Percentiles rank a stretch among this genome's conserved stretches.
Conservation (phyloP, 169 alveolate genomes). For the Plasmodium yoelii region DNA sequence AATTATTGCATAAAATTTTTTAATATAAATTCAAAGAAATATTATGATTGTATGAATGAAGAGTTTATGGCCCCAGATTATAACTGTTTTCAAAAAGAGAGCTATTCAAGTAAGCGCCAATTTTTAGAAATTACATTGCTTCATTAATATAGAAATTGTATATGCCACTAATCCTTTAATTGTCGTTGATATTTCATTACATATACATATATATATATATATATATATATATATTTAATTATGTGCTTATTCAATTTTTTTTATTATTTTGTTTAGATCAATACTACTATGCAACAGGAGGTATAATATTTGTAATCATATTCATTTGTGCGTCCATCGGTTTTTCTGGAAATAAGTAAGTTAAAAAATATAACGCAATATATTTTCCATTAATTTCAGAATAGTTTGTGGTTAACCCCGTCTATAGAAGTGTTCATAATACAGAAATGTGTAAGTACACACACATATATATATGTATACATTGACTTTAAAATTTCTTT, state of each 20-base stretch:
- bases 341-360: neutral
- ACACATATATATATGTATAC: neutral
- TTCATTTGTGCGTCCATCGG: neutral
- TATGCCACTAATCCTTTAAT: no score
- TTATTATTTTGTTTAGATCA: neutral
- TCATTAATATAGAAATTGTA: neutral
- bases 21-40: constrained; percentile 2
- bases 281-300: neutral
- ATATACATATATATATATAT: no score
- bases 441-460: neutral
- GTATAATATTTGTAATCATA: neutral
- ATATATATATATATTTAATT: no score
- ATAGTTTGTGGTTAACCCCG: neutral
- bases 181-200: neutral
- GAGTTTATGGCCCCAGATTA: constrained; percentile 17
- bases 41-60: constrained; percentile 2
- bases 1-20: constrained; percentile 32
- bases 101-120: constrained; percentile 6
- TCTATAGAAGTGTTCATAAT: neutral
- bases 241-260: neutral
- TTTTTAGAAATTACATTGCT: neutral
- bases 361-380: neutral
- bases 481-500: neutral
- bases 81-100: neutral
- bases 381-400: neutral